Evolutionary conservation across 352 stramenopile species (phyloP), one percentile per base, ranked within the genome.

Genomic region (Globisporangium nagaii): DNA sequence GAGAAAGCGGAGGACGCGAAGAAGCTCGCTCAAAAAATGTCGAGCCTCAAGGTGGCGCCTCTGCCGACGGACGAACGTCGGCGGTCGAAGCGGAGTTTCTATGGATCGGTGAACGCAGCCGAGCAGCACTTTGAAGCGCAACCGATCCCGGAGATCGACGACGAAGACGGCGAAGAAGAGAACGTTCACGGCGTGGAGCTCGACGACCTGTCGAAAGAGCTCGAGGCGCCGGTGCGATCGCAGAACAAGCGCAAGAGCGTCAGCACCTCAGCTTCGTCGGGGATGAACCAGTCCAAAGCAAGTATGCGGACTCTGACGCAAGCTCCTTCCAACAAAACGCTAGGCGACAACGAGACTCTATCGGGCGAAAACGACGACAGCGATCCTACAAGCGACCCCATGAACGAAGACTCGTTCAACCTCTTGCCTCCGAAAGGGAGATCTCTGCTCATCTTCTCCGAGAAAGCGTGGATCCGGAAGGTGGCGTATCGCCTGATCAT

Each of bases 21-120:
- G 27, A 73, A 75, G 25, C 52, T 87, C 0, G 78, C 71, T 0
- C 55, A 77, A 41, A 78, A 83, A 17, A 80, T 87, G 71, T 79
- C 79, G 0, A 71, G 62, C 4, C 78, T 86, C 71, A 88, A 86
- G 56, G 74, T 89, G 12, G 27, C 35, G 3, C 54, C 54, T 19
- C 35, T 48, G 1, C 70, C 64, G 12, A 54, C 63, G 4, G 60
- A 58, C 7, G 58, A 71, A 9, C 46, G 20, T 8, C 24, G 20
- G 30, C 47, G 40, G 9, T 34, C 39, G 15, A 62, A 40, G 17
- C 59, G 64, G 24, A 66, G 61, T 25, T 62, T 63, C 10, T 43
- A 62, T 5, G 65, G 64, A 17, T 61, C 34, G 0, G 32, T 42
- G 15, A 39, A 30, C 22, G 19, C 34, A 1, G 7, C 10, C 1